A percentile compares a stretch with the other conserved stretches of the same genome.
These are phyloP conservation scores for Crepidotus sp. DNA, from an alignment of 1,284 basidiomycete species.

Conservation along the genomic window DNA sequence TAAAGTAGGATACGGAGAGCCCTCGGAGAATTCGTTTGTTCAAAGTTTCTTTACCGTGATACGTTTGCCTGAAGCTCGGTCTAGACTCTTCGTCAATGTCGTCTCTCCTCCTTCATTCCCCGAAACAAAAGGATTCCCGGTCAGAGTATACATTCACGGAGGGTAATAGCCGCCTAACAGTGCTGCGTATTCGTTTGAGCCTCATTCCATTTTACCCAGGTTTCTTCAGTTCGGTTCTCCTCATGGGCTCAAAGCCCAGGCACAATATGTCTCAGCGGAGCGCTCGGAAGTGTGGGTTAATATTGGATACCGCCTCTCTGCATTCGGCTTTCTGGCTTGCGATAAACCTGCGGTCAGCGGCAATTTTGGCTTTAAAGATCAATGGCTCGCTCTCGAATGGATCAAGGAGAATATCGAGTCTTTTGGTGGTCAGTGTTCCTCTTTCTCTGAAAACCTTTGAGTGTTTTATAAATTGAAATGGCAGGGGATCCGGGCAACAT, in stretches of 20 bases:
- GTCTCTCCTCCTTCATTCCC: constrained; percentile 53
- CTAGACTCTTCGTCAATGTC: constrained; percentile 62
- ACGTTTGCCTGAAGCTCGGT: not conserved
- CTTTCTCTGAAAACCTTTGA: not conserved
- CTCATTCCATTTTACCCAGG: constrained; percentile 27
- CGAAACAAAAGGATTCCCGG: constrained; percentile 41
- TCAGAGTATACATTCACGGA: constrained; percentile 70
- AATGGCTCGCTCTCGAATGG: constrained; percentile 58
- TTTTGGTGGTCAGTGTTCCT: constrained; percentile 43
- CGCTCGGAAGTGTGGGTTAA: constrained; percentile 65
- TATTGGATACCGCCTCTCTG: constrained; percentile 63
- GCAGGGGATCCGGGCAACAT: constrained; percentile 50
- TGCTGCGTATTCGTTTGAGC: not conserved
- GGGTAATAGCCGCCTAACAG: constrained; percentile 31
- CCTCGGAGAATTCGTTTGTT: constrained; percentile 58
- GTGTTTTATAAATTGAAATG: not conserved
- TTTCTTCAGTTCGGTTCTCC: constrained; percentile 77
- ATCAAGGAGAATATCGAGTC: constrained; percentile 46
- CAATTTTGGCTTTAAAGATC: constrained; percentile 77
- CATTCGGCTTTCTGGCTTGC: constrained; percentile 64
- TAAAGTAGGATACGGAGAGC: constrained; percentile 55
- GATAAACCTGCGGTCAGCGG: constrained; percentile 51
- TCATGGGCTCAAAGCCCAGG: constrained; percentile 47
- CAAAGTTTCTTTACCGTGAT: constrained; percentile 6
- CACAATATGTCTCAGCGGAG: constrained; percentile 57